Conservation (phyloP, 352 stramenopile genomes). For the Pythium inflatum region DNA sequence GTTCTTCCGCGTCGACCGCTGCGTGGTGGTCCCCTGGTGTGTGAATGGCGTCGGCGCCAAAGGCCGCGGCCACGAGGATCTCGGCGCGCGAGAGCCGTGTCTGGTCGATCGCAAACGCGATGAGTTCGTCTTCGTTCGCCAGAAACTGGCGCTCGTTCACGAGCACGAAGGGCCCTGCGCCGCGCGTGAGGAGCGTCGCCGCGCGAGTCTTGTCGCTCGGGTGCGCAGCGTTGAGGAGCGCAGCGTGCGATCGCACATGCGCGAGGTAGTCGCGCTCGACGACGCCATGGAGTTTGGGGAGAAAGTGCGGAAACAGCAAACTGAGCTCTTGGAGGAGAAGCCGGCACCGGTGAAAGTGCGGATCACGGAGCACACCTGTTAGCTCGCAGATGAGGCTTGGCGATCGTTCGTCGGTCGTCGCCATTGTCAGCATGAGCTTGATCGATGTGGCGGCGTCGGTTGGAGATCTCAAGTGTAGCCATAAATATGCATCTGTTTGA, state of each 20-base stretch:
- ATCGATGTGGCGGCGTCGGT: neutral
- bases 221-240: conserved; percentile 39
- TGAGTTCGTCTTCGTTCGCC: conserved; percentile 58
- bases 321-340: conserved; percentile 66
- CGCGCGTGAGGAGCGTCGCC: conserved; percentile 29
- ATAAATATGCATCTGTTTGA: neutral
- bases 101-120: conserved; percentile 55
- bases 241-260: conserved; percentile 37
- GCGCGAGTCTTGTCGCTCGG: conserved; percentile 29
- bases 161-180: conserved; percentile 53
- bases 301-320: conserved; percentile 51
- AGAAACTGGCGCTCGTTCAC: conserved; percentile 54
- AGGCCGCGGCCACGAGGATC: conserved; percentile 58
- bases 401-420: neutral
- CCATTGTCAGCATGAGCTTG: neutral
- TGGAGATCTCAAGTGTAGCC: neutral
- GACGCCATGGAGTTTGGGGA: conserved; percentile 53
- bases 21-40: conserved; percentile 25
- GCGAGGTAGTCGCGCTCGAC: conserved; percentile 62
- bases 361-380: conserved; percentile 56
- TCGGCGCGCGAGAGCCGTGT: conserved; percentile 59
- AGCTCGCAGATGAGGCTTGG: conserved; percentile 51
- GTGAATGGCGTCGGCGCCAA: conserved; percentile 36
- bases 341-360: conserved; percentile 62
- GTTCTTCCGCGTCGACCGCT: conserved; percentile 54